Conservation (phyloP, 2,329 filamentous ascomycete species). For the Coniochaeta hoffmannii region DNA sequence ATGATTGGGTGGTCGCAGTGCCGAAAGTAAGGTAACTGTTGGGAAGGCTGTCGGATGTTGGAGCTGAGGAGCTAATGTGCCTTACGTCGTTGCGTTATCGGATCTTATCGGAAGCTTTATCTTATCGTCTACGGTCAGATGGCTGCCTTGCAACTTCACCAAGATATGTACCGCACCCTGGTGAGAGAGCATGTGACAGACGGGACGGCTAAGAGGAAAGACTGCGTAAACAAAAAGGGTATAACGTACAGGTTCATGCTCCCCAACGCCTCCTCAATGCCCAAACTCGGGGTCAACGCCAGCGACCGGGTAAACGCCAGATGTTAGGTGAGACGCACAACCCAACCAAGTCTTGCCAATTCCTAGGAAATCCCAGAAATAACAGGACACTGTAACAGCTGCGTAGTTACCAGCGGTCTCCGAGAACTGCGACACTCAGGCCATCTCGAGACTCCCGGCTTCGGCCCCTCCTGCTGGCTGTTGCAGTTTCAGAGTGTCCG, state of each 20-base stretch:
- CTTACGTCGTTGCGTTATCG: neutral
- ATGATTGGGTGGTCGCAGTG: neutral
- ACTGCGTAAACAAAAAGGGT: too few species aligned
- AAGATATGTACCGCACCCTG: neutral
- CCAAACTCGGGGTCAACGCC: too few species aligned
- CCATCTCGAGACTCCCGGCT: neutral
- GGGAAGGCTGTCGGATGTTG: neutral
- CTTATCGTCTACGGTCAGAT: neutral
- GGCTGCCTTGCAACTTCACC: too few species aligned
- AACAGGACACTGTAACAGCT: too few species aligned
- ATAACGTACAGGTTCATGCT: neutral
- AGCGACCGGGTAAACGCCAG: neutral
- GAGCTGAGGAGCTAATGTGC: neutral
- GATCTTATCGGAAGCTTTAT: neutral
- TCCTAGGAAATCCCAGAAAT: too few species aligned
- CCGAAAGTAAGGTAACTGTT: neutral
- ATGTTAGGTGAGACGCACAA: neutral
- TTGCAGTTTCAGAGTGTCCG: constrained; percentile 10
- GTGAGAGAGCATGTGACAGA: neutral
- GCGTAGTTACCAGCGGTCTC: too few species aligned
- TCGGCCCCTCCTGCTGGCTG: neutral
- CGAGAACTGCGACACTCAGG: neutral
- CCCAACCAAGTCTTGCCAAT: neutral
- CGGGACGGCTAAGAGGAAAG: too few species aligned
- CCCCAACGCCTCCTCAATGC: too few species aligned